Evolutionary conservation across 2,329 filamentous ascomycete species (phyloP), one percentile per base, ranked within the genome.

Genomic region (Fonsecaea erecta): DNA sequence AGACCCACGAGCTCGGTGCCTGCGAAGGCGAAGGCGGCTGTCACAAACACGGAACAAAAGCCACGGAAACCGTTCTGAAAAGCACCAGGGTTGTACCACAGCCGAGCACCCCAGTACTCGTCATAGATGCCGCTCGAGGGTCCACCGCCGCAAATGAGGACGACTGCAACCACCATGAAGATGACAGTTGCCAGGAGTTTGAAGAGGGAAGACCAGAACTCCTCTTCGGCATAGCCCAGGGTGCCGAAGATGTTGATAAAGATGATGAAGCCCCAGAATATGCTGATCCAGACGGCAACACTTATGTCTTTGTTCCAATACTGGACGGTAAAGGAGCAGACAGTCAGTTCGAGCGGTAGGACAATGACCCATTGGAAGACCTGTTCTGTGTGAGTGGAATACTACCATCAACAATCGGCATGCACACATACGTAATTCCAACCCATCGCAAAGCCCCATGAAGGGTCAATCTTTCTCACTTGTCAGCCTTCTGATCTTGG

Each of bases 191-290:
- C 46, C 26, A 88, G 82, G 52, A 96, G 85, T 75, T 96, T 96
- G 77, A 96, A 80, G 52, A 92, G 85, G 53, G 90, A 88, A 73
- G 93, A 92, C 67, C 91, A 80, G 70, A 95, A 94, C 73, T 95
- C 91, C 40, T 90, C 90, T 76, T 95, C 91, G 70, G 90, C 91
- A 70, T 94, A 95, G 28, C 89, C 90, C 74, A 90, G 90, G 71
- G 96, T 88, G 52, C 92, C 91, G 73, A 92, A 93, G 65, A 95
- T 76, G 74, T 96, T 96, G 78, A 96, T 93, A 51, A 77, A 70
- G 54, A 94, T 82, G 71, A 95, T 92, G 59, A 87, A 74, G 34
- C 86, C 61, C 48, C 93, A 83, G 77, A 96, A 96, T 40, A 96
- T 78, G 55, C 90, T 86, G 52, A 96, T 90, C 75, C 77, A 77